These are phyloP conservation scores for Helichrysum umbraculigerum DNA, from an alignment of 129 eudicot genomes.

Conservation along the genomic window DNA sequence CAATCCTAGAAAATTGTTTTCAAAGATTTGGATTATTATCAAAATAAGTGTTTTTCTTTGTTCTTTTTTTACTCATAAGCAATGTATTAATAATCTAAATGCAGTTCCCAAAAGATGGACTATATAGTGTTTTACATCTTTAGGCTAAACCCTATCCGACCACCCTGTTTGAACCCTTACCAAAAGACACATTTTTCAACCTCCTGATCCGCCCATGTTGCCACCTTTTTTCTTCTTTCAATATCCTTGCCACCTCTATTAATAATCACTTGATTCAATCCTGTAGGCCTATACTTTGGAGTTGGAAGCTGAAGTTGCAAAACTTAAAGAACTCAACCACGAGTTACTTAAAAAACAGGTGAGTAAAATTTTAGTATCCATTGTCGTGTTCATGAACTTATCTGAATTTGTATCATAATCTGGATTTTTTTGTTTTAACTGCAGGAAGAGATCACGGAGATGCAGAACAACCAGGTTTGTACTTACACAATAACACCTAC, in stretches of 20 bases:
- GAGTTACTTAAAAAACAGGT: conserved; percentile 80
- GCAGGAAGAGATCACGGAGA: conserved; percentile 73
- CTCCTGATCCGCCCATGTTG: background rate
- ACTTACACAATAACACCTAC: background rate
- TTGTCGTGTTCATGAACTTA: background rate
- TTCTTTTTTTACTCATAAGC: background rate
- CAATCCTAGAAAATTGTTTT: background rate
- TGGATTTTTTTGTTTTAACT: conserved; percentile 23
- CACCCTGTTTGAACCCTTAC: no score
- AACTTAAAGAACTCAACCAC: conserved; percentile 69
- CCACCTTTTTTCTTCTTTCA: background rate
- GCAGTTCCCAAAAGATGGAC: background rate
- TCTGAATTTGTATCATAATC: conserved; percentile 20
- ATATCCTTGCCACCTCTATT: background rate
- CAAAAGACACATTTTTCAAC: background rate
- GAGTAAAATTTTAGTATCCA: background rate
- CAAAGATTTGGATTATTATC: background rate
- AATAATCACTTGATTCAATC: background rate
- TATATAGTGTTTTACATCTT: no score
- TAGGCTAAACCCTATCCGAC: background rate
- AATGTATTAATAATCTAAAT: no score
- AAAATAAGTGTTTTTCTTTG: no score
- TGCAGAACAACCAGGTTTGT: conserved; percentile 76
- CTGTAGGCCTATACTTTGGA: conserved; percentile 83
- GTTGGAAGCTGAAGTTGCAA: conserved; percentile 83